Evolutionary conservation across 305 asterid species (phyloP), one percentile per base, ranked within the genome.

Genomic region (Euphrasia arctica): DNA sequence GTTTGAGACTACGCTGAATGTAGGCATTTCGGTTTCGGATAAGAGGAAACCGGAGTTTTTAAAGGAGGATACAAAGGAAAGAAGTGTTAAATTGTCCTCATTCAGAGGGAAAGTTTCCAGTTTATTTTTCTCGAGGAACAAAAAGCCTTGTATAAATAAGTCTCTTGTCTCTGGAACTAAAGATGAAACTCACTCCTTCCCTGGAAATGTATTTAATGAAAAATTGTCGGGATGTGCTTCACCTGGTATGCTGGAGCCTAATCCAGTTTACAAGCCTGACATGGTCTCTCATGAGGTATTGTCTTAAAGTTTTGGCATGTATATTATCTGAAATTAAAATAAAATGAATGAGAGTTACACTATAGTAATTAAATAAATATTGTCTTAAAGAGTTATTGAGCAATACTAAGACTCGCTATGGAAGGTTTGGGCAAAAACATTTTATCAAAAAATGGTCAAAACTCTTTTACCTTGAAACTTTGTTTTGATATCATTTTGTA

Each of bases 101-200:
- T 77, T 89, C 50, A 84, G 60, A 65, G 93, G 84, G 75, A 86
- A 78, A 73, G 82, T 89, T 67, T 86, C 95, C 5, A 82, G 83
- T 78, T 73, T 86, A 62, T 82, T 88, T 69, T 83, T 82, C 77
- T 80, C 82, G 32, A 82, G 80, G 73, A 82, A 66, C 76, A 88
- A 77, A 77, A 89, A 70, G 63, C 36, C 68, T 68, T 66, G 60
- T 49, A 74, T 78, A 68, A 82, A 74, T 69, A 80, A 75, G 66
- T 51, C 75, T 9, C 57, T 9, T 71, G 63, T 67, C 45, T 60
- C 81, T 64, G 85, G 74, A 66, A 73, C 80, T 66, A 79, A 66
- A 64, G 72, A 75, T 66, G 85, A 74, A 47, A 57, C 71, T 42
- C 75, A 28, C 65, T 63, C 74, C 29, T 32, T 45, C 51, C 70